These are phyloP conservation scores for Coccomyxa sp. DNA, from an alignment of 139 green algal genomes.

Conservation along the genomic window DNA sequence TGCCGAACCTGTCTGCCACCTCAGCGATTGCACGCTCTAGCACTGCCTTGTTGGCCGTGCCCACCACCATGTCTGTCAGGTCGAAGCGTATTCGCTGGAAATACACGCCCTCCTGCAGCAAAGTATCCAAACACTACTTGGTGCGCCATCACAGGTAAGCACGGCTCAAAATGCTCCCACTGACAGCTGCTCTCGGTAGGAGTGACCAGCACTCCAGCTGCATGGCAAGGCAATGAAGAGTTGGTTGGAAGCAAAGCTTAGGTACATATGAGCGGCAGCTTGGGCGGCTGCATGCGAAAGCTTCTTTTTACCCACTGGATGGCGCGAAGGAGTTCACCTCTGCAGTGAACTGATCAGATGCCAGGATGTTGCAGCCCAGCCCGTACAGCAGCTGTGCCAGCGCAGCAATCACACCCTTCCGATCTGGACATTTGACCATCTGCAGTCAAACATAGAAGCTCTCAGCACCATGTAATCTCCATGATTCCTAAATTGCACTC, in stretches of 20 bases:
- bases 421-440: conserved; percentile 49
- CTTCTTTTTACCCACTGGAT: not conserved
- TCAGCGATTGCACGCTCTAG: conserved; percentile 60
- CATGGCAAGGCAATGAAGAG: too few species aligned
- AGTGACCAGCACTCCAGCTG: too few species aligned
- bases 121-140: not conserved
- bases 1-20: conserved; percentile 56
- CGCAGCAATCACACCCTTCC: conserved; percentile 63
- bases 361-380: conserved; percentile 71
- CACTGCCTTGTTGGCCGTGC: conserved; percentile 50
- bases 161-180: too few species aligned
- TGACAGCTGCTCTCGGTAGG: too few species aligned
- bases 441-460: not conserved
- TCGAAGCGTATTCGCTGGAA: conserved; percentile 48
- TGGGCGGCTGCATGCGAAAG: too few species aligned
- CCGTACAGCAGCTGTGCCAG: conserved; percentile 58
- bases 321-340: conserved; percentile 1
- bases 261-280: too few species aligned
- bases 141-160: not conserved
- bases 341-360: conserved; percentile 60
- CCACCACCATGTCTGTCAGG: conserved; percentile 56
- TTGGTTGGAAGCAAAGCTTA: too few species aligned
- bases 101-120: not conserved
- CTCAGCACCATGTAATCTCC: too few species aligned
- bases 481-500: too few species aligned